A percentile compares a stretch with the other conserved stretches of the same genome.
Conservation (phyloP, 148 eudicot species). For the Vaccinium darrowii region DNA sequence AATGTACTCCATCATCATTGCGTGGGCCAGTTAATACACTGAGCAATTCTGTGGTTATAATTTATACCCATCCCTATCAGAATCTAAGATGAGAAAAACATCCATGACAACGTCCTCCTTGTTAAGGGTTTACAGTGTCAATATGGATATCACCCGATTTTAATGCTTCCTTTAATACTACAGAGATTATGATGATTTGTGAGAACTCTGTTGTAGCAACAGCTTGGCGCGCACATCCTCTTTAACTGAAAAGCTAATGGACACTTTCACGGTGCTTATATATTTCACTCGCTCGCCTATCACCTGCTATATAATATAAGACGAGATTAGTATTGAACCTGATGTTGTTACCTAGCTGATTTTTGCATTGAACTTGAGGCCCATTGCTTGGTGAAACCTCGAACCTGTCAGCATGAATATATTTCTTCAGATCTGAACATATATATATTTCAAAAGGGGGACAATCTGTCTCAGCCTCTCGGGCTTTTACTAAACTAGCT, state of each 20-base stretch:
- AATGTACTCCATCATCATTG: background rate
- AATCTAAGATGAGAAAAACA: background rate
- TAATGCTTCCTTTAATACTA: background rate
- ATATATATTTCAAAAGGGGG: background rate
- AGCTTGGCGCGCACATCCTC: background rate
- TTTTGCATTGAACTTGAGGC: background rate
- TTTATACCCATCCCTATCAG: background rate
- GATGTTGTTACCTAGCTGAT: background rate
- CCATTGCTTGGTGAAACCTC: background rate
- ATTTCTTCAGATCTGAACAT: background rate
- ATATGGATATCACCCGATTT: background rate
- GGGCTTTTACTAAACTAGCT: background rate
- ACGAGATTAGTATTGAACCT: background rate
- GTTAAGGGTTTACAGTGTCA: background rate
- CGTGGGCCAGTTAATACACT: slow-evolving; percentile 1
- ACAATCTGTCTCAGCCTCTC: background rate
- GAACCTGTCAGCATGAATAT: background rate
- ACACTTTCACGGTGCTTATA: background rate
- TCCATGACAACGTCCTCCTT: slow-evolving; percentile 2
- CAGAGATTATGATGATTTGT: background rate
- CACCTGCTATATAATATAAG: background rate
- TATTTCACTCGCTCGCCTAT: background rate
- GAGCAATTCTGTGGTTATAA: background rate
- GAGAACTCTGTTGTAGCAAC: background rate
- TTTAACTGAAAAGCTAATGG: background rate